Conservation (phyloP, 345 rosid species). For the Hibiscus syriacus region DNA sequence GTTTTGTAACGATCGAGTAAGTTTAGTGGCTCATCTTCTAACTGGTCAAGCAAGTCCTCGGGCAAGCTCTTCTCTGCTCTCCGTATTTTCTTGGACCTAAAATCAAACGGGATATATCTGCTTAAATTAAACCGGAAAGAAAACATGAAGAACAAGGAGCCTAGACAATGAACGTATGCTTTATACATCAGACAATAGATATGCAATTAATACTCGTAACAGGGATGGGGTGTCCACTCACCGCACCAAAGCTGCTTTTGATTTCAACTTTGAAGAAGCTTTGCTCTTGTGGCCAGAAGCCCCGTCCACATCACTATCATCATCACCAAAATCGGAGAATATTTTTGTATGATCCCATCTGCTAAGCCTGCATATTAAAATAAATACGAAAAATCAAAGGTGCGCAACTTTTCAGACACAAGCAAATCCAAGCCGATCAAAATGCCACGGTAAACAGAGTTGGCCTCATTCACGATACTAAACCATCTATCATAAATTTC, state of each 20-base stretch:
- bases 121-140: background rate
- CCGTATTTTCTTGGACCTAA: conserved; percentile 49
- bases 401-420: background rate
- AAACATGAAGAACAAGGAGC: background rate
- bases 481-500: background rate
- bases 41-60: conserved; percentile 56
- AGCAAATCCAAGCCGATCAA: background rate
- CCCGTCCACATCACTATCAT: conserved; percentile 41
- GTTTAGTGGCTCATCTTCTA: conserved; percentile 91
- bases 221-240: conserved; percentile 19
- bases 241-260: conserved; percentile 43
- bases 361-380: conserved; percentile 51
- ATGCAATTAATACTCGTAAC: background rate
- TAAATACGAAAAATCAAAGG: background rate
- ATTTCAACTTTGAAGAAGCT: conserved; percentile 29
- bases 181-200: background rate
- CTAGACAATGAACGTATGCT: background rate
- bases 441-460: background rate
- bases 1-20: conserved; percentile 70
- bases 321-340: conserved; percentile 79
- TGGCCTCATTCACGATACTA: background rate
- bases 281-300: conserved; percentile 34
- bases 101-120: no score
- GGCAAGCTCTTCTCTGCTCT: conserved; percentile 56
- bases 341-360: conserved; percentile 91